Evolutionary conservation across 2,329 filamentous ascomycete species (phyloP), one percentile per base, ranked within the genome.

Genomic region (Colletotrichum echinochloae): DNA sequence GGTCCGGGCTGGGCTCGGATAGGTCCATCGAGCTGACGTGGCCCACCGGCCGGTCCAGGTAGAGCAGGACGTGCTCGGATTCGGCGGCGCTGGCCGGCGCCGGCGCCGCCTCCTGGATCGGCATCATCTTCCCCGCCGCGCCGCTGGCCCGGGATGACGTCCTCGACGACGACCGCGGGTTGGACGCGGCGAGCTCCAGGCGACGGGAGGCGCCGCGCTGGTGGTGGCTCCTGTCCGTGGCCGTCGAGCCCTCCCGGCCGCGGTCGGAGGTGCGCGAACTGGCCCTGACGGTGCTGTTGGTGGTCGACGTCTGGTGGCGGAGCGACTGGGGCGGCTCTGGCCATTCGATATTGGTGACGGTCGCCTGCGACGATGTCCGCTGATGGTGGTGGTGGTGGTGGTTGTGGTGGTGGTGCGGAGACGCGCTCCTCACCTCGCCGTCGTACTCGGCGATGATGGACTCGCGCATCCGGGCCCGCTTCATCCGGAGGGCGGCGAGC

Each of bases 381-480:
- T 73, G 65, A 5, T 70, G 70, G 33, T 69, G 70, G 35, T 46
- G 37, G 1, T 41, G 16, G n/a, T n/a, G n/a, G n/a, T n/a, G n/a
- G n/a, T n/a, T 35, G 16, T 41, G 16, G 18, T 70, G 70, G 48
- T 60, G 70, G 35, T 51, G 39, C 6, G 48, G n/a, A 3, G 64
- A 39, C 16, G 35, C 35, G 18, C 28, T 49, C 20, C 56, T 49
- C n/a, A 51, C 39, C 44, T 79, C 79, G 39, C 82, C 83, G 37
- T 84, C 82, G 18, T 82, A 79, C 70, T 85, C 83, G 28, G 82
- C 79, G 16, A 83, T 77, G 23, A 84, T 79, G 3, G 81, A 83
- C 71, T 87, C 83, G 2, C 86, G 84, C 84, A 88, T 87, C n/a
- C 81, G 80, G 3, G 86, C 84, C n/a, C 87, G 82, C 79, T 88